A percentile compares a stretch with the other conserved stretches of the same genome.
phyloP scores from a whole-genome alignment of 305 asterid genomes.

The Fraxinus albicans region DNA sequence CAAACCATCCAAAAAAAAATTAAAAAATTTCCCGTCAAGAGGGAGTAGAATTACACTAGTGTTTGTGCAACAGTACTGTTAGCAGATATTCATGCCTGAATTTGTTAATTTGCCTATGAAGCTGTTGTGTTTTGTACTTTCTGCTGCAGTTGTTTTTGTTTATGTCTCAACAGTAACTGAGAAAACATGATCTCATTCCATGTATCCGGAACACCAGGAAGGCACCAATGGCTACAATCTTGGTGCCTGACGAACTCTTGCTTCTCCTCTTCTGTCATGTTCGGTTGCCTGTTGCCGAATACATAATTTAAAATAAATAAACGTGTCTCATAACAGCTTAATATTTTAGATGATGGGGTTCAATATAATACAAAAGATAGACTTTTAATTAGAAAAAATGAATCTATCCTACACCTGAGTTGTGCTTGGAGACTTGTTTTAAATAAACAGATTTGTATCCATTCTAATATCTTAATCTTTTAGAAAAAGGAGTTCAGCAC shows the following conservation, averaged over 20 bases:
- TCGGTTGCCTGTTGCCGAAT: slow-evolving; percentile 25
- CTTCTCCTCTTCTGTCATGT: slow-evolving; percentile 38
- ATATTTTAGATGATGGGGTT: background rate
- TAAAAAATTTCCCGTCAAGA: background rate
- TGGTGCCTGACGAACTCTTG: slow-evolving; percentile 26
- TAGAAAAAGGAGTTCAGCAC: background rate
- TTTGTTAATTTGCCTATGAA: background rate
- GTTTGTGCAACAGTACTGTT: background rate
- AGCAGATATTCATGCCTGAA: background rate
- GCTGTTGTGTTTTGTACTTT: background rate
- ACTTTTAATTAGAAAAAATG: background rate
- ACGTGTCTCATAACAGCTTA: background rate
- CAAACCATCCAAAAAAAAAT: background rate
- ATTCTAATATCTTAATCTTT: background rate
- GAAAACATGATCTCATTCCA: slow-evolving; percentile 44
- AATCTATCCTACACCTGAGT: background rate
- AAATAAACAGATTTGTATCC: background rate
- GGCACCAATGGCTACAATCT: slow-evolving; percentile 50
- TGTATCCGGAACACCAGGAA: slow-evolving; percentile 45
- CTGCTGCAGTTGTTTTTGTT: slow-evolving; percentile 26
- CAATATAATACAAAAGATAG: background rate
- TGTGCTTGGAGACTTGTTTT: background rate
- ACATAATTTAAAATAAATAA: background rate
- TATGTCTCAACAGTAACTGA: slow-evolving; percentile 33
- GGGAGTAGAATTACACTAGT: background rate